Evolutionary conservation across 306 rosid genomes (phyloP).

Genomic region (Sindora glabra): DNA sequence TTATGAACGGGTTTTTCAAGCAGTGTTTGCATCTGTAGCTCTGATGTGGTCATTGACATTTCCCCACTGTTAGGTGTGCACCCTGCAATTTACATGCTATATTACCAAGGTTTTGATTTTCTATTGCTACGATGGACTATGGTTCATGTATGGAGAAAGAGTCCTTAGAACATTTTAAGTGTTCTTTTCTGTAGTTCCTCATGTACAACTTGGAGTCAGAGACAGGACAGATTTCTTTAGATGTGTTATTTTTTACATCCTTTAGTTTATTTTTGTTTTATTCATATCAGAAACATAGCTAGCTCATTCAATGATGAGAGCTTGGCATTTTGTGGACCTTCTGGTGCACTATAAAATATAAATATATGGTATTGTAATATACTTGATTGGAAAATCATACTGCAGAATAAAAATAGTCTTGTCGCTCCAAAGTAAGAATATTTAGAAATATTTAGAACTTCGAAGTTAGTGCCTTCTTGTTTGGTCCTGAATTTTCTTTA

Average conservation of each 20-base stretch:
- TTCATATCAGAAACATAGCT: background rate
- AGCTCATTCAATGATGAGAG: background rate
- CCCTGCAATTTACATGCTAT: background rate
- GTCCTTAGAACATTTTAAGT: background rate
- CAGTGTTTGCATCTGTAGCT: background rate
- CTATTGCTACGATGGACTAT: background rate
- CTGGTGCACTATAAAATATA: background rate
- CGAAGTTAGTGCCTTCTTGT: background rate
- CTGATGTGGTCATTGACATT: background rate
- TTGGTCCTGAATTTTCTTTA: background rate
- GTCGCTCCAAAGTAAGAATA: background rate
- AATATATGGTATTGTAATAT: background rate
- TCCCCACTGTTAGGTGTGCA: background rate
- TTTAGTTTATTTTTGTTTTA: background rate
- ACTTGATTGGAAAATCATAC: background rate
- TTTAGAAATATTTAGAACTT: too few species aligned
- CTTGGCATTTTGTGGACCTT: background rate
- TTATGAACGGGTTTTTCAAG: background rate
- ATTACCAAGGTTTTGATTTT: background rate
- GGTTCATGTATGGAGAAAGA: too few species aligned
- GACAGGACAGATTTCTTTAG: background rate
- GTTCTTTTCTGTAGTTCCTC: background rate
- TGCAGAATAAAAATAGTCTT: background rate
- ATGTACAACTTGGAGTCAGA: background rate
- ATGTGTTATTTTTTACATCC: background rate